A percentile compares a stretch with the other conserved stretches of the same genome.
Evolutionary conservation across 768 basidiomycete genomes (phyloP).

Genomic region (Lactarius tabidus): DNA sequence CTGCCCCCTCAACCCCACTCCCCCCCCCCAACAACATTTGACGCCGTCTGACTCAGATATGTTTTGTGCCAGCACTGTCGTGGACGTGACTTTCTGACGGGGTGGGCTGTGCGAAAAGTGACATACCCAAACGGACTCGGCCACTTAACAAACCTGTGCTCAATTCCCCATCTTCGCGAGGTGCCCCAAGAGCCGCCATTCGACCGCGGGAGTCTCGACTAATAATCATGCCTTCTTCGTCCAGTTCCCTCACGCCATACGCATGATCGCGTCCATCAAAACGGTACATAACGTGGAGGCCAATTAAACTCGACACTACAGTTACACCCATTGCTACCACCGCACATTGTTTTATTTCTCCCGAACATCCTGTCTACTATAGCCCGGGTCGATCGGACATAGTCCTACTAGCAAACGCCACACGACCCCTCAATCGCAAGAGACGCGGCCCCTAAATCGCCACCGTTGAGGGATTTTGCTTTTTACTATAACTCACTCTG

Average conservation of each 20-base stretch:
- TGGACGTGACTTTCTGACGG: background rate
- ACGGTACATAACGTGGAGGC: background rate
- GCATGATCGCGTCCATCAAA: background rate
- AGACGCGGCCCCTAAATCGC: background rate
- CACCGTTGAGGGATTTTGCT: background rate
- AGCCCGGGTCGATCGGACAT: background rate
- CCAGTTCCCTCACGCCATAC: background rate
- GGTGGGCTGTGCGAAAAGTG: background rate
- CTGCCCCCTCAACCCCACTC: background rate
- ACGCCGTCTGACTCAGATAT: background rate
- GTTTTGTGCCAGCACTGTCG: background rate
- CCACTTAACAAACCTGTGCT: background rate
- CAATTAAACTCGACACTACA: background rate
- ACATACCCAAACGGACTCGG: too few species aligned
- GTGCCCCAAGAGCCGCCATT: background rate
- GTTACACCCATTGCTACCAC: background rate
- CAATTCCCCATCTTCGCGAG: background rate
- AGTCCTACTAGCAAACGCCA: background rate
- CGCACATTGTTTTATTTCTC: background rate
- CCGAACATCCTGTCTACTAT: background rate
- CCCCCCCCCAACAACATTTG: constrained; percentile 5
- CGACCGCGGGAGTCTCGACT: background rate
- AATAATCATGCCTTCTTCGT: background rate
- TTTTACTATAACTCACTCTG: background rate
- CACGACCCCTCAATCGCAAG: background rate